Evolutionary conservation across 495 filamentous ascomycete species (phyloP), one percentile per base, ranked within the genome.

Genomic region (Annulohypoxylon maeteangense): DNA sequence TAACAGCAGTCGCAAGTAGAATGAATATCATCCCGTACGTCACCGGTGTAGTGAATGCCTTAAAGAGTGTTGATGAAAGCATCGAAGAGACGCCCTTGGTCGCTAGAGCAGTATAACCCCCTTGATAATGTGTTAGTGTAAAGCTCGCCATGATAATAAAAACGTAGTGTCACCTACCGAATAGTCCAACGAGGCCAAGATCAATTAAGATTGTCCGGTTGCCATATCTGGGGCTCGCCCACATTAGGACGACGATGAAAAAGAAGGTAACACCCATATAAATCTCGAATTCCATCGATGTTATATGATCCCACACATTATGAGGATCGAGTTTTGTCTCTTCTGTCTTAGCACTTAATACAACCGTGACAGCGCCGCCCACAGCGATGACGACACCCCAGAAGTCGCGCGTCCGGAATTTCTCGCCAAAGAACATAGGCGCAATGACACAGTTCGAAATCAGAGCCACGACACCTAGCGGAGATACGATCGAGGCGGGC

Each of bases 401-500:
- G 29, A 93, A 88, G 78, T 99, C 95, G n/a, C 92, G 90, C 64
- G 81, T 82, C 23, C 95, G 90, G 71, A 98, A 96, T 48, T 84
- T 81, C 78, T 99, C 95, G 71, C 97, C 95, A 68, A 99, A 87
- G 81, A 99, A 85, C 72, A 94, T 88, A 27, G 95, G 95, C 7
- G 95, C 95, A 78, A 99, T 96, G 51, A 98, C 86, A 76, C 95
- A 98, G 78, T 99, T 99, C 50, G 94, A 97, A 23, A 99, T 89
- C 64, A 99, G 81, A 2, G 95, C 95, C 0, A 98, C 95, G 20
- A 99, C 95, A 8, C 95, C 95, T 12, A 99, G 83, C 1, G 95
- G 95, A 14, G 92, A 95, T n/a, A 99, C 95, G 67, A 99, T 97
- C 11, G 95, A 98, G 2, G 95, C 95, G 16, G 95, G 94, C n/a